Evolutionary conservation across 129 eudicot species (phyloP).

Genomic region (Arctium lappa): DNA sequence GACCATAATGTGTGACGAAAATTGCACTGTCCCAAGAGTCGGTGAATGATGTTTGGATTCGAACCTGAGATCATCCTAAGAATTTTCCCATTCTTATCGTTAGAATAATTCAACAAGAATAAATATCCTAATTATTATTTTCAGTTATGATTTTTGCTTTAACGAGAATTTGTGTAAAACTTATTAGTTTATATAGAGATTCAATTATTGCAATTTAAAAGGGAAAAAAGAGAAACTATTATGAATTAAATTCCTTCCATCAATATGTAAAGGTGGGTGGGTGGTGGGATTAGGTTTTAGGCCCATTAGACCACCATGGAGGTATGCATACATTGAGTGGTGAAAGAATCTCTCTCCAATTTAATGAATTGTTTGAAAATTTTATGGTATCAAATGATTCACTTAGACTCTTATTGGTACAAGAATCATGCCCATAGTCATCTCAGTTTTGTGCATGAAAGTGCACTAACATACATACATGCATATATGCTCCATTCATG

Average conservation of each 20-base stretch:
- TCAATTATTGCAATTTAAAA: not conserved
- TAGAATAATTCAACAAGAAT: not conserved
- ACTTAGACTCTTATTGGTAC: constrained; percentile 6
- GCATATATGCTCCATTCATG: not conserved
- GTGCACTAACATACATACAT: not conserved
- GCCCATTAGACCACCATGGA: not conserved
- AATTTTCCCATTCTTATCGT: not conserved
- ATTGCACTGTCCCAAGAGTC: too few relatives aligned
- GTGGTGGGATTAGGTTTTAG: not conserved
- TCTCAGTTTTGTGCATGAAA: not conserved
- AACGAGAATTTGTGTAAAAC: not conserved
- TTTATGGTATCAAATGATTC: not conserved
- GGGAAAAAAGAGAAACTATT: not conserved
- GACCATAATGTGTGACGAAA: too few relatives aligned
- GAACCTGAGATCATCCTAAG: too few relatives aligned
- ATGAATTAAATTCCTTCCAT: not conserved
- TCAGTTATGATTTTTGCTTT: not conserved
- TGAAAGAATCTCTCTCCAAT: constrained; percentile 11
- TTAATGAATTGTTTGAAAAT: not conserved
- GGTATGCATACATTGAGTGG: constrained; percentile 5
- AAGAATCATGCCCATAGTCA: constrained; percentile 5
- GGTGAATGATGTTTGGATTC: too few relatives aligned
- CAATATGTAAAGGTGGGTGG: not conserved
- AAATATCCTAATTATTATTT: not conserved
- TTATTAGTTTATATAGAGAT: not conserved